phyloP scores from a whole-genome alignment of 805 yeast genomes.

The Spathaspora girioi region DNA sequence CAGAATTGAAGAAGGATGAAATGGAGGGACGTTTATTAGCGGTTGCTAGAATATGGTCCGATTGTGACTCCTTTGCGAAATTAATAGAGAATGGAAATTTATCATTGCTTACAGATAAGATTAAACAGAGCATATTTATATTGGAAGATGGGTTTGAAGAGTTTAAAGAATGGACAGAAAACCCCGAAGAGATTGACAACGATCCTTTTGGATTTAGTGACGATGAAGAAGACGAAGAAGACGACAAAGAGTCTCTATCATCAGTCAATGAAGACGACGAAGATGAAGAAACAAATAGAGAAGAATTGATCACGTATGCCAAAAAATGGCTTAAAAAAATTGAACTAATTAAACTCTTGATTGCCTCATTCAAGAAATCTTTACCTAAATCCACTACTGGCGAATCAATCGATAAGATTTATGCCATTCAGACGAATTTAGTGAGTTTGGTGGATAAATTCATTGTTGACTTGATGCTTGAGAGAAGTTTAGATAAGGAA shows the following conservation, averaged over 20 bases:
- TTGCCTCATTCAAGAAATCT: conserved; percentile 57
- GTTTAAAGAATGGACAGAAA: conserved; percentile 63
- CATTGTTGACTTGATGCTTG: conserved; percentile 53
- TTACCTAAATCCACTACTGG: conserved; percentile 46
- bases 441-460: conserved; percentile 54
- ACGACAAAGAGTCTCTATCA: conserved; percentile 16
- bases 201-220: conserved; percentile 52
- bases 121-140: conserved; percentile 45
- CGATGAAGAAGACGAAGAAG: conserved; percentile 25
- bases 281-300: conserved; percentile 9
- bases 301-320: conserved; percentile 37
- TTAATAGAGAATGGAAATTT: conserved; percentile 48
- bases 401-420: conserved; percentile 43
- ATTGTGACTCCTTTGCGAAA: conserved; percentile 47
- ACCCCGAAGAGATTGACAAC: conserved; percentile 46
- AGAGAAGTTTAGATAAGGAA: conserved; percentile 37
- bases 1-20: conserved; percentile 12
- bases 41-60: conserved; percentile 71
- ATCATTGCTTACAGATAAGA: conserved; percentile 46
- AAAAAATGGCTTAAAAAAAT: conserved; percentile 50
- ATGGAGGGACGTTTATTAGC: conserved; percentile 47
- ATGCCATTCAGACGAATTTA: conserved; percentile 38
- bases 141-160: conserved; percentile 58
- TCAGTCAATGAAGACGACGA: conserved; percentile 14
- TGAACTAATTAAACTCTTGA: conserved; percentile 53